Percentiles rank a stretch among this genome's conserved stretches.
These are phyloP conservation scores for Fraxinus latifolia DNA, from an alignment of 305 asterid species.

Conservation along the genomic window DNA sequence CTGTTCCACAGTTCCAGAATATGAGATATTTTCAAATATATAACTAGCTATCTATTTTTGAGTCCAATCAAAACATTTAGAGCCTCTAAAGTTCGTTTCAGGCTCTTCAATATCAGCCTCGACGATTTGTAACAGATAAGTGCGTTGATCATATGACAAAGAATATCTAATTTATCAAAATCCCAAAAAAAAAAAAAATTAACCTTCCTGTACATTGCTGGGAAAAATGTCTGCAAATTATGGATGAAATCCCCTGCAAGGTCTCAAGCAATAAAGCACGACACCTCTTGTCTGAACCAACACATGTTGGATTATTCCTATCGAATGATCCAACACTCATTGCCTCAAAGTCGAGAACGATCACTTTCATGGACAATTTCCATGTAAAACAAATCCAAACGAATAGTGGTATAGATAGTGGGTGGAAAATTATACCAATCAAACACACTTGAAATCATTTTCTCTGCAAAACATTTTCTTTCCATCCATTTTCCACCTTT, in stretches of 20 bases:
- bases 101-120: conserved; percentile 81
- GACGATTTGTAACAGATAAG: conserved; percentile 44
- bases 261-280: no score
- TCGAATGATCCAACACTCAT: not conserved
- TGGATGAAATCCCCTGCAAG: not conserved
- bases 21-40: not conserved
- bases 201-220: conserved; percentile 71
- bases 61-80: conserved; percentile 10
- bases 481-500: no score
- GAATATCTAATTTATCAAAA: not conserved
- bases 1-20: not conserved
- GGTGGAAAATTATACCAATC: no score
- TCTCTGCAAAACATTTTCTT: no score
- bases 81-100: conserved; percentile 77
- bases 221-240: conserved; percentile 55
- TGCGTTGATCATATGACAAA: conserved; percentile 2
- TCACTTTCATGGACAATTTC: no score
- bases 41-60: not conserved
- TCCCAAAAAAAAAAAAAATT: not conserved
- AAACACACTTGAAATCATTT: no score
- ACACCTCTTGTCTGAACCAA: not conserved
- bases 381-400: no score
- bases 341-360: not conserved
- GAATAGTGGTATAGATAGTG: no score
- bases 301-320: not conserved